These are phyloP conservation scores for Pseudotsuga menziesii DNA, from an alignment of 75 land plant genomes.

Conservation along the genomic window DNA sequence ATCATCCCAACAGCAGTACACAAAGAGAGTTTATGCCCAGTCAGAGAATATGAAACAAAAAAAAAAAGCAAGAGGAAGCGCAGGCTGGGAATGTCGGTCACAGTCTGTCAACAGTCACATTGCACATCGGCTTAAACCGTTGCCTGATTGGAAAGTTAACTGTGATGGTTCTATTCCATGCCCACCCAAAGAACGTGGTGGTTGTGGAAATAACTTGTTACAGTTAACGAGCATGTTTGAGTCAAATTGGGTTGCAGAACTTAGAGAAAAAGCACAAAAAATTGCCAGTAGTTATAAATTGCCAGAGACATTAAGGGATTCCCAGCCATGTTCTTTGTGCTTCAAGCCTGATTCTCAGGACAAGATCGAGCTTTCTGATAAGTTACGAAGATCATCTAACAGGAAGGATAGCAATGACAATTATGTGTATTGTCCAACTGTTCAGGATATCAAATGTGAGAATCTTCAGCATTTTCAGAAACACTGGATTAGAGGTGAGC, in stretches of 20 bases:
- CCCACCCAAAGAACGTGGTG: slow-evolving; percentile 51
- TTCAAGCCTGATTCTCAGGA: slow-evolving; percentile 4
- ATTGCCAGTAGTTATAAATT: slow-evolving; percentile 9
- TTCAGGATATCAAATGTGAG: slow-evolving; percentile 20
- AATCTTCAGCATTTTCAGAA: slow-evolving; percentile 70
- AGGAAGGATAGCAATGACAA: slow-evolving; percentile 54
- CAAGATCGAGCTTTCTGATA: background rate
- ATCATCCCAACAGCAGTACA: slow-evolving; percentile 18
- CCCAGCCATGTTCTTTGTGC: slow-evolving; percentile 30
- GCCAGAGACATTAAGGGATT: slow-evolving; percentile 2
- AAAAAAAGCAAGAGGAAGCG: slow-evolving; percentile 4
- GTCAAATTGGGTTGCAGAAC: slow-evolving; percentile 22
- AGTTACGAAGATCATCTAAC: slow-evolving; percentile 49
- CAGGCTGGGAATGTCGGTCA: background rate
- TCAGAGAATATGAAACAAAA: background rate
- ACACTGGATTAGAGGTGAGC: slow-evolving; percentile 80
- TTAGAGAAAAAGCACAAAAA: slow-evolving; percentile 19
- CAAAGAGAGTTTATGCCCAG: slow-evolving; percentile 6
- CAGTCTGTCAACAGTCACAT: background rate
- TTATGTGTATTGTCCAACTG: slow-evolving; percentile 57
- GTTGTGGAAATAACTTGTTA: slow-evolving; percentile 52
- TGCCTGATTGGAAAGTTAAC: slow-evolving; percentile 42
- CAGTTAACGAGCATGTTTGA: slow-evolving; percentile 36
- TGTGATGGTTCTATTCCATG: slow-evolving; percentile 54
- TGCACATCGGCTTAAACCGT: slow-evolving; percentile 9